Percentiles rank a stretch among this genome's conserved stretches.
Evolutionary conservation across 108 stramenopile genomes (phyloP).

Genomic region (Nitzschia sp.): DNA sequence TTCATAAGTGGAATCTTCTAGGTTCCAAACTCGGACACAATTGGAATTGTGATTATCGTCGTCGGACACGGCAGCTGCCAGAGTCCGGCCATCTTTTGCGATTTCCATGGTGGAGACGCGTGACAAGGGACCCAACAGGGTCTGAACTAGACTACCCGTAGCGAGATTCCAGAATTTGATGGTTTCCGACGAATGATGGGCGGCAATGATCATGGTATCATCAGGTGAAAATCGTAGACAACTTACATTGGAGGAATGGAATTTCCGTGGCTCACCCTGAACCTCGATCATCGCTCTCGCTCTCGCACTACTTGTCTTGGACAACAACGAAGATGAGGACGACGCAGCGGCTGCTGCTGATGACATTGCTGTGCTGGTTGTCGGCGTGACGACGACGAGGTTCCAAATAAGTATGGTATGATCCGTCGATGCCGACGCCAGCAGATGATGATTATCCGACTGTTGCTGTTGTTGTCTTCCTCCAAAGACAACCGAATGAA

Average conservation of each 20-base stretch:
- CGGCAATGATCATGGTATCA: slow-evolving; percentile 9
- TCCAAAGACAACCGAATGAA: not conserved
- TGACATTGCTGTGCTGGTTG: no score
- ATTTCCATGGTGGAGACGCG: not conserved
- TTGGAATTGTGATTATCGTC: not conserved
- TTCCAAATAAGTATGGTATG: slow-evolving; percentile 24
- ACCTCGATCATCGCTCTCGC: not conserved
- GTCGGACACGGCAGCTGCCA: not conserved
- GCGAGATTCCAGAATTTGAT: slow-evolving; percentile 12
- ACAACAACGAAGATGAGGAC: no score
- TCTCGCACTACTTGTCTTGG: no score
- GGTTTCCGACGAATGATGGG: slow-evolving; percentile 9
- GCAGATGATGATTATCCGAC: not conserved
- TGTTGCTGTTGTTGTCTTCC: slow-evolving; percentile 1
- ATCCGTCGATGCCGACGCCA: slow-evolving; percentile 15
- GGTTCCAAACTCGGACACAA: not conserved
- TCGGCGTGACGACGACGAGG: not conserved
- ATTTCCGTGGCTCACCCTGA: not conserved
- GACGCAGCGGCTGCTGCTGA: no score
- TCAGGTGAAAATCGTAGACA: slow-evolving; percentile 23
- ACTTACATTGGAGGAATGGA: not conserved
- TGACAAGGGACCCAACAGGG: not conserved
- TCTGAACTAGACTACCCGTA: slow-evolving; percentile 1
- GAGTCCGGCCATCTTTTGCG: not conserved
- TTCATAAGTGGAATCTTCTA: not conserved